These are phyloP conservation scores for Diplosphaera chodatii DNA, from an alignment of 139 green algal species.

Conservation along the genomic window DNA sequence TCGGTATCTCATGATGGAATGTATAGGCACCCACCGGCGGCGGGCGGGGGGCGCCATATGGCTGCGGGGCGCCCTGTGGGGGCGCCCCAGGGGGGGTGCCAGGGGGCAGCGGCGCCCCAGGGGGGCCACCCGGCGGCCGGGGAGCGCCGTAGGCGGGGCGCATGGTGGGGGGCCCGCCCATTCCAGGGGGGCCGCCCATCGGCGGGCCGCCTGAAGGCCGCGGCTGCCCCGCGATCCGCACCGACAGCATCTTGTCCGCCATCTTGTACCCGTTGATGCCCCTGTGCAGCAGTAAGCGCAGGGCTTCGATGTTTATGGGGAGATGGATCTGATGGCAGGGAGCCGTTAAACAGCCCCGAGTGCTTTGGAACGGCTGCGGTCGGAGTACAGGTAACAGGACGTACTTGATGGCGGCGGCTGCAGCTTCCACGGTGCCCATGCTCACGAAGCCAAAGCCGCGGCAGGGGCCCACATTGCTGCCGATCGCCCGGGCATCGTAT, in stretches of 20 bases:
- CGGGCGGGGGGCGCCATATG: background rate
- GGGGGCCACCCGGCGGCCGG: slow-evolving; percentile 17
- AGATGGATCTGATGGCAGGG: too few relatives aligned
- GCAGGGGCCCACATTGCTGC: slow-evolving; percentile 34
- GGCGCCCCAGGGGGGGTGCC: background rate
- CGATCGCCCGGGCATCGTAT: slow-evolving; percentile 31
- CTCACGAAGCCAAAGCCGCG: slow-evolving; percentile 59
- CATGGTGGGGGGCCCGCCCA: background rate
- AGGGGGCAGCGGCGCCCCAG: slow-evolving; percentile 1
- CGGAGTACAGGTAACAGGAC: background rate
- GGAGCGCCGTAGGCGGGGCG: background rate
- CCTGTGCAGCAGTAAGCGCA: slow-evolving; percentile 8
- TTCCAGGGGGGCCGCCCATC: background rate
- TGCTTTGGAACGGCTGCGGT: background rate
- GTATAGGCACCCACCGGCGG: background rate
- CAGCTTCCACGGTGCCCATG: slow-evolving; percentile 24
- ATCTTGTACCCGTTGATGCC: slow-evolving; percentile 31
- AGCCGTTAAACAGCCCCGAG: too few relatives aligned
- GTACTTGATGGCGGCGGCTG: slow-evolving; percentile 13
- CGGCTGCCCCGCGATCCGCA: slow-evolving; percentile 29
- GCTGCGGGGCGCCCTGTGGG: background rate
- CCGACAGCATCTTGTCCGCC: slow-evolving; percentile 29
- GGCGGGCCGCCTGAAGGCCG: background rate
- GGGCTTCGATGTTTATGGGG: too few relatives aligned
- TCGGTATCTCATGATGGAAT: too few relatives aligned